Base-by-base conservation (phyloP, 2,329 filamentous ascomycete species). In the Trichoderma arundinaceum region DNA sequence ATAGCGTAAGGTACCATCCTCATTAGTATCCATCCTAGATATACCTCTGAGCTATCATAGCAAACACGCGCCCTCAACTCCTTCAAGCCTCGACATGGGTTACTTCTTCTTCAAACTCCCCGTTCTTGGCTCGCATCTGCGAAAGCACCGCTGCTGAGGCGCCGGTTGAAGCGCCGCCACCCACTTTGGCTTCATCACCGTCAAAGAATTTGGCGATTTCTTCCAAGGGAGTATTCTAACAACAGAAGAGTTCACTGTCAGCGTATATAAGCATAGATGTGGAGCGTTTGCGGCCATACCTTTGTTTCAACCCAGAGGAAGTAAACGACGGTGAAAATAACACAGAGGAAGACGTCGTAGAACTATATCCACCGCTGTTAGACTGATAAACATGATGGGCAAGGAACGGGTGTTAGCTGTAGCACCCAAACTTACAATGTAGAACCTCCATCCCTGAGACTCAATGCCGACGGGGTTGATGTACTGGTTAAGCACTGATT, bases 131-230 rank as follows among this genome's bases (percentile, higher is more conserved):
- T 33, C 35, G 48, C 58, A 62, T 52, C 46, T 62, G 58, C 13
- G 46, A 41, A 28, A 62, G 48, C 13, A 61, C 58, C 33, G 58
- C 58, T 35, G 58, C 58, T 12, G 58, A 51, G 15, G 46, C 22
- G 3, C 51, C 17, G 12, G 51, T 57, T n/a, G 49, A 54, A 13
- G 61, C 51, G 13, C 51, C 52, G 5, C 61, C 61, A 12, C 61
- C 61, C 28, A 64, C 61, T 8, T 64, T 57, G 61, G 61, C 61
- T 38, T 56, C 48, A 2, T 64, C 61, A 12, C 61, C 51, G 32
- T 57, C 61, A 39, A 63, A 63, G n/a, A 19, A 56, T n/a, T 63
- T 63, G 28, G 60, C 60, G 28, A 63, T 63, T n/a, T 63, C 60
- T n/a, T 63, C 60, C 32, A 63, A 10, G 7, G 60, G 60, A 35